Base-by-base conservation (phyloP, 768 basidiomycete species). In the Termitomyces sp. region DNA sequence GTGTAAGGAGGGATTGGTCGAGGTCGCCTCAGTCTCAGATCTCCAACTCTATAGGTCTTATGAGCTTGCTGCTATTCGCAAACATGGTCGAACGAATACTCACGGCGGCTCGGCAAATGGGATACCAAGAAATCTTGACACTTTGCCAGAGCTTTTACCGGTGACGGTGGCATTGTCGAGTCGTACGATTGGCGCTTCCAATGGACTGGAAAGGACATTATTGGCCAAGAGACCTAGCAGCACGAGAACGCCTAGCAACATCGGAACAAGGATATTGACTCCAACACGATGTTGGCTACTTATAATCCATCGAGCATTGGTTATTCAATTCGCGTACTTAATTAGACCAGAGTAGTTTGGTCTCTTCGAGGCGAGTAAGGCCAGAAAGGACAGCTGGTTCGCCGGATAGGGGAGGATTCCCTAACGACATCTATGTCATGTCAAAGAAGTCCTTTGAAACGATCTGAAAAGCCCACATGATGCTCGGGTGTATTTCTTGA, bases 91-190 rank as follows among this genome's bases (percentile, higher is more conserved):
- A 20, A 13, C 23, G 23, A n/a, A 58, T 0, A 66, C 79, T 61
- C 60, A 85, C 84, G 82, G 82, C 26, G 84, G 79, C 65, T 77
- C 61, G 14, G 81, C 83, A 56, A 80, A 85, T 1, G 83, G 83
- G 41, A 85, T 82, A 2, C 83, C 82, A 2, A 81, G 68, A 63
- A 80, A 85, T 58, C 74, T 72, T 10, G 75, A 67, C 12, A 71
- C 64, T 3, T 58, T 59, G 3, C 74, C 74, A 36, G 67, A 68
- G 9, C 67, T 64, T 18, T 59, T 63, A 16, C 83, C 83, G n/a
- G 71, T 71, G 67, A 83, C 75, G 0, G 75, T 80, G 4, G 73
- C 82, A 49, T 70, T 61, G 62, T 79, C 78, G 38, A 83, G 73
- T 7, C 66, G 71, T 32, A 83, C 71, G 1, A 71, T 71, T 1